Percentiles rank a stretch among this genome's conserved stretches.
Conservation (phyloP, 257 asterid genomes). For the Osmanthus fragrans region DNA sequence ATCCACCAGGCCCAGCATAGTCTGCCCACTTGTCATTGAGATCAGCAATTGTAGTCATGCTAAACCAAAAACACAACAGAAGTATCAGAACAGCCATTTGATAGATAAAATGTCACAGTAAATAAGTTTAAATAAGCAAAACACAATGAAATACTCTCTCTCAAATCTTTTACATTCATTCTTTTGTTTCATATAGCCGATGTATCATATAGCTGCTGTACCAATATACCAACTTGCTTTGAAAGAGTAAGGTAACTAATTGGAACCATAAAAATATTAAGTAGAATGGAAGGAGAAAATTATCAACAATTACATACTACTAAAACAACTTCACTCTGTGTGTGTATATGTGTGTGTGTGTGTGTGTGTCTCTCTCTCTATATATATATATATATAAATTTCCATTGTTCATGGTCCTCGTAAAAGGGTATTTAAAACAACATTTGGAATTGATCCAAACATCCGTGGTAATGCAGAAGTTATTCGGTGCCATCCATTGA, state of each 20-base stretch:
- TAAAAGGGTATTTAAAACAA: background rate
- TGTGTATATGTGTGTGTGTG: too few species aligned
- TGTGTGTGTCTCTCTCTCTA: too few species aligned
- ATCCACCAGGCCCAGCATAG: slow-evolving; percentile 99
- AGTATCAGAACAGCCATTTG: background rate
- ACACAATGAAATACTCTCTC: background rate
- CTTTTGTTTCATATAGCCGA: background rate
- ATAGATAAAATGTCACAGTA: background rate
- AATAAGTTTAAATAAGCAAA: background rate
- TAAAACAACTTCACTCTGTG: background rate
- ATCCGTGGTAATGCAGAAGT: background rate
- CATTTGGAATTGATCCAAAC: background rate
- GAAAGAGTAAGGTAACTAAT: background rate
- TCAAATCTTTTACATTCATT: too few species aligned
- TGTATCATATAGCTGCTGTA: background rate
- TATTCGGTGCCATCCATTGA: too few species aligned
- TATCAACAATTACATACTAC: background rate
- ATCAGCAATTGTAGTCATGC: slow-evolving; percentile 91
- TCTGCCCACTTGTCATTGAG: slow-evolving; percentile 95
- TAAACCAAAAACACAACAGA: slow-evolving; percentile 34
- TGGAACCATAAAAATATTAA: background rate
- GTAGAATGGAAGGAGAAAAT: background rate
- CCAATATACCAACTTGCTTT: background rate
- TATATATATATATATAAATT: too few species aligned
- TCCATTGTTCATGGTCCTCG: background rate